Base-by-base conservation (phyloP, 2,329 filamentous ascomycete species). In the Simplicillium aogashimaense region DNA sequence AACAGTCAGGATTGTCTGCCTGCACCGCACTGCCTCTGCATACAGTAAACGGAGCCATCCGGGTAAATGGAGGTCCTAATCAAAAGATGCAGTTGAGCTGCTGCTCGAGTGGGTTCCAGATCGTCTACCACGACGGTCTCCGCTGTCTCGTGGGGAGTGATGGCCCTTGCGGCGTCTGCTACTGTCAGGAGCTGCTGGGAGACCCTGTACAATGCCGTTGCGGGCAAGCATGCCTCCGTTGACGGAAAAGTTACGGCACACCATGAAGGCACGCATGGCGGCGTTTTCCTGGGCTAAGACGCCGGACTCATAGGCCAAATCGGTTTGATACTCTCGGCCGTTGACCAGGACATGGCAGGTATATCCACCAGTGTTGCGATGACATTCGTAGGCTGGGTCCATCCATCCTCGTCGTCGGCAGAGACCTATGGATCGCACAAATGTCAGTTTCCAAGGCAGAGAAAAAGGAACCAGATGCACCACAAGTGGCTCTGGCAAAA, bases 191-290 rank as follows among this genome's bases (percentile, higher is more conserved):
- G 69, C 67, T 41, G 69, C 74, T 12, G 78, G 78, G 30, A 82
- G 67, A 37, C 78, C 78, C 60, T 82, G 78, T 47, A 82, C 76
- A 46, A 81, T 79, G 34, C 78, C 78, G 54, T 81, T 82, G 48
- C 77, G 74, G 46, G 77, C 78, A 47, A 81, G 69, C 87, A 94
- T 95, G 58, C 90, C 90, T 53, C 94, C 88, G 59, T 95, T 95
- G 61, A 94, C 86, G 41, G 87, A 94, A 66, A 95, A 95, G 72
- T 95, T 95, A 48, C 88, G 83, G 71, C 90, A 95, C 50, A 95
- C 92, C 78, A 95, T 90, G 65, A 95, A 97, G 43, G 90, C 90
- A 46, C 88, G 84, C 77, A 94, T 94, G 45, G 90, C 90, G 18
- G 90, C 90, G 54, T 90, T 92, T 62, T 97, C 89, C 57, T 88